A percentile compares a stretch with the other conserved stretches of the same genome.
These are phyloP conservation scores for Nitzschia sp. DNA, from an alignment of 108 stramenopile genomes.

Conservation along the genomic window DNA sequence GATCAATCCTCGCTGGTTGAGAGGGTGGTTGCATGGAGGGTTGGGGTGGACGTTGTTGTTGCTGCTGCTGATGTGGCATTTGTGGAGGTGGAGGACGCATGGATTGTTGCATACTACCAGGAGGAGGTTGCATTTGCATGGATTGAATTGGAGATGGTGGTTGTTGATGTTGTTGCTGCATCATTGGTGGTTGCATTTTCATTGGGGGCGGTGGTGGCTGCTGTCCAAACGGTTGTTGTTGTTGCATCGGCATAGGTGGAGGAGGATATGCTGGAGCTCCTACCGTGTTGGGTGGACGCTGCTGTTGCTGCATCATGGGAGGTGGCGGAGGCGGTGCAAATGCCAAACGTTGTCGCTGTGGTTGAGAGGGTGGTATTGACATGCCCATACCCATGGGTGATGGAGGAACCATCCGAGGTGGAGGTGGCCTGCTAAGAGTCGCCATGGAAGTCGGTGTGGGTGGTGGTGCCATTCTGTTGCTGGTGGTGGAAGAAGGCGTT, in stretches of 20 bases:
- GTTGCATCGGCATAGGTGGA: neutral
- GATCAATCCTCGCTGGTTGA: neutral
- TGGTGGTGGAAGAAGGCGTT: neutral
- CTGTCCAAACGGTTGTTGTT: neutral
- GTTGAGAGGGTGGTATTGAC: neutral
- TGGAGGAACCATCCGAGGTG: constrained; percentile 6
- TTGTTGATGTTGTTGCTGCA: constrained; percentile 2
- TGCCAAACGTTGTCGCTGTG: neutral
- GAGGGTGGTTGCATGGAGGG: constrained; percentile 11
- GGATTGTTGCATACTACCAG: neutral
- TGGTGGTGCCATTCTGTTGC: neutral
- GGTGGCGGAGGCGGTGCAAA: constrained; percentile 7
- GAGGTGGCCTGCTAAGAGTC: constrained; percentile 11
- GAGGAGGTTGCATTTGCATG: constrained; percentile 3
- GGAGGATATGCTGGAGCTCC: neutral
- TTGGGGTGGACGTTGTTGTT: constrained; percentile 12
- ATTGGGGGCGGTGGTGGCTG: neutral
- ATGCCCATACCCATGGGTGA: neutral
- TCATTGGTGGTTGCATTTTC: constrained; percentile 2
- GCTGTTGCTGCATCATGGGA: neutral
- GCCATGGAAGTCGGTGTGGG: neutral
- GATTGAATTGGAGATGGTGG: neutral
- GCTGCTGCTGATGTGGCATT: constrained; percentile 11
- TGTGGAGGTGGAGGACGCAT: constrained; percentile 8
- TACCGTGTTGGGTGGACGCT: neutral